These are phyloP conservation scores for Nitzschia sp. DNA, from an alignment of 108 stramenopile species.

Conservation along the genomic window DNA sequence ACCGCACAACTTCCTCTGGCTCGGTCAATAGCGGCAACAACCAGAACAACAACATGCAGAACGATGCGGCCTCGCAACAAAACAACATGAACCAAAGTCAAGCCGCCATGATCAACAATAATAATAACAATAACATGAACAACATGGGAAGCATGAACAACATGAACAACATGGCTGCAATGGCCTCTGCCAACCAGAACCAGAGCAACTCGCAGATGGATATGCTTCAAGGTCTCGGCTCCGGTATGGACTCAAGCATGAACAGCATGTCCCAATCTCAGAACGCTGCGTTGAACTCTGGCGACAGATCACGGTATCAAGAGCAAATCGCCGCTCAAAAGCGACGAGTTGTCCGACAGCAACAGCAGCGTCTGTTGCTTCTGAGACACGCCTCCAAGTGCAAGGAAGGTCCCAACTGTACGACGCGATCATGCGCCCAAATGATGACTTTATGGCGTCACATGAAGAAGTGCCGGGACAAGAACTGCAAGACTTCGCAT, in stretches of 20 bases:
- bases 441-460: constrained; percentile 80
- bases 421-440: constrained; percentile 65
- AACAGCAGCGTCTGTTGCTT: constrained; percentile 70
- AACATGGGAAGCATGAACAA: constrained; percentile 23
- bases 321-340: constrained; percentile 42
- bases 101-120: constrained; percentile 5
- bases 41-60: constrained; percentile 4
- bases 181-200: neutral
- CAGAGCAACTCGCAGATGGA: constrained; percentile 5
- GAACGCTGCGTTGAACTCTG: constrained; percentile 23
- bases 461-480: constrained; percentile 75
- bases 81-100: constrained; percentile 5
- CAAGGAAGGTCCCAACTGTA: constrained; percentile 47
- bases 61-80: constrained; percentile 13
- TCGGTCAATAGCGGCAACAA: neutral
- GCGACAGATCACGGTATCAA: constrained; percentile 18
- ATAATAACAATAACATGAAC: neutral
- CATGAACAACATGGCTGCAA: constrained; percentile 7
- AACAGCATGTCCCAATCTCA: constrained; percentile 26
- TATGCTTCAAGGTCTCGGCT: constrained; percentile 13
- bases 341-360: constrained; percentile 59
- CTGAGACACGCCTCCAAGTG: constrained; percentile 74
- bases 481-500: constrained; percentile 72
- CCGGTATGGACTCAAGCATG: constrained; percentile 1
- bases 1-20: constrained; percentile 35